Base-by-base conservation (phyloP, 2,329 filamentous ascomycete genomes). In the Diaporthe longicolla region DNA sequence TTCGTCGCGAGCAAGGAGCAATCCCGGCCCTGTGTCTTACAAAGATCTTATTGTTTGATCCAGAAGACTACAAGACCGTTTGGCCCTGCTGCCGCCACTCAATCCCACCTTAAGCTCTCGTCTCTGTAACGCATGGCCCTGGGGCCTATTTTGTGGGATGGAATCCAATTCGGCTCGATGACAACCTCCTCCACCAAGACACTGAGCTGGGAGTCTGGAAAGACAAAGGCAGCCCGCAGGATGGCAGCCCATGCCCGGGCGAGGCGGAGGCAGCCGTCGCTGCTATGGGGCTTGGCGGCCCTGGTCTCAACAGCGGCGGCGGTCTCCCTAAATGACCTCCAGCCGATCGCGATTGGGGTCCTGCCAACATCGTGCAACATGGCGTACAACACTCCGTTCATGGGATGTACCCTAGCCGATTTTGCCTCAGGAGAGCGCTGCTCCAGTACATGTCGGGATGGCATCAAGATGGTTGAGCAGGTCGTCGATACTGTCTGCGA, bases 381-480 rank as follows among this genome's bases (percentile, higher is more conserved):
- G 50, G 85, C 83, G 45, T 88, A 88, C 79, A 84, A 85, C 76
- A 79, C 80, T 8, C 82, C 82, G 7, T 82, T 88, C 35, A 55
- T 72, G n/a, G 81, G 81, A 66, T 88, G 86, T 77, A 65, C 70
- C 6, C 69, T 72, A 11, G 59, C 35, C 71, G 85, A 87, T 76
- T 86, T 86, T 35, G 76, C 74, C 9, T 71, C 71, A 3, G 81
- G 80, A 48, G 80, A 76, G 17, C 76, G 76, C 2, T 88, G 86
- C 78, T 86, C 85, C 21, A 50, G 73, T 5, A 73, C 71, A 4
- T 88, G 86, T 75, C 79, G 79, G 54, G 74, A 75, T 10, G 82
- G 93, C 71, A 94, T 98, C 43, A 90, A 94, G 77, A 87, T 97
- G 65, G 92, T 97, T 82, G 92, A 93, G 65, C 92, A 95, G 78